Percentiles rank a stretch among this genome's conserved stretches.
Conservation (phyloP, 345 rosid genomes). For the Streptanthus diversifolius region DNA sequence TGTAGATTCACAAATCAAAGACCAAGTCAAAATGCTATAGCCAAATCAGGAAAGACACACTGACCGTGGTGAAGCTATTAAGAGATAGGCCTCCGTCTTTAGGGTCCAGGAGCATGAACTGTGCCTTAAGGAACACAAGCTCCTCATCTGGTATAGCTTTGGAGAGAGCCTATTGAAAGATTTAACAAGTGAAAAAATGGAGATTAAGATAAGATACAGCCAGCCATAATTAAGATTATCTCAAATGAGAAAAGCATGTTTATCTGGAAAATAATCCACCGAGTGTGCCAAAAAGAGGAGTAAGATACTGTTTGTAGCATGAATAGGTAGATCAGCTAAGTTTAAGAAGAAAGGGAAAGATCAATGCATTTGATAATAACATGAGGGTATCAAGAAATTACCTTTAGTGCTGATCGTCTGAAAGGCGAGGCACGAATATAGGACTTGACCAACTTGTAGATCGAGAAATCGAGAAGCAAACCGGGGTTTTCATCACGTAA, state of each 20-base stretch:
- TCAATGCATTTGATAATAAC: not conserved
- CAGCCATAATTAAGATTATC: not conserved
- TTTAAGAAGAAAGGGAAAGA: not conserved
- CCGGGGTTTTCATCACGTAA: slow-evolving; percentile 51
- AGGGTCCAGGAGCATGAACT: slow-evolving; percentile 80
- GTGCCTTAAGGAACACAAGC: slow-evolving; percentile 71
- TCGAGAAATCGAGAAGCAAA: slow-evolving; percentile 69
- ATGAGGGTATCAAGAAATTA: slow-evolving; percentile 28
- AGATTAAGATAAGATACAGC: slow-evolving; percentile 3
- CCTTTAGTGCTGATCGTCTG: slow-evolving; percentile 83
- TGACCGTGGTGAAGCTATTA: slow-evolving; percentile 68
- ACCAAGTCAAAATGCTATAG: not conserved
- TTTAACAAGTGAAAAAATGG: not conserved
- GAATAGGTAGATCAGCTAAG: not conserved
- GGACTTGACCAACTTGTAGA: slow-evolving; percentile 73
- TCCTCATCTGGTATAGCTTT: slow-evolving; percentile 86
- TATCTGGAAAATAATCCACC: not conserved
- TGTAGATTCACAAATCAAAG: not conserved
- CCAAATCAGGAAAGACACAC: slow-evolving; percentile 23
- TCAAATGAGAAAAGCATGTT: not conserved
- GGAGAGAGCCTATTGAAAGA: slow-evolving; percentile 70
- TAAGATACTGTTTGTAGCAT: not conserved
- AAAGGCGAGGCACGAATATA: slow-evolving; percentile 74
- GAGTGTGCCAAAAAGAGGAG: slow-evolving; percentile 3
- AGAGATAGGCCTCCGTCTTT: slow-evolving; percentile 69